Evolutionary conservation across 345 rosid species (phyloP).

Genomic region (Salix arbutifolia): DNA sequence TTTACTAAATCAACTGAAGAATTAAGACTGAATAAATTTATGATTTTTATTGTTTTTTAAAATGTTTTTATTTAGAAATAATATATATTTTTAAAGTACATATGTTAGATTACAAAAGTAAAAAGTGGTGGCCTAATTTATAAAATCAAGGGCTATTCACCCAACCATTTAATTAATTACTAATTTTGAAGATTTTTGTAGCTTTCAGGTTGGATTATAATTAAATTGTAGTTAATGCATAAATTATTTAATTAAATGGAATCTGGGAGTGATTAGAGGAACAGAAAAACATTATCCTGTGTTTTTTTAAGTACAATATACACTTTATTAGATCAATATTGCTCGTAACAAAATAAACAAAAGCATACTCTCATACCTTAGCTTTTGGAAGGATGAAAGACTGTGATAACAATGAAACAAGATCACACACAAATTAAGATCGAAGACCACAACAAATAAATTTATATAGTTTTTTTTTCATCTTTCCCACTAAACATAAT

Average conservation of each 20-base stretch:
- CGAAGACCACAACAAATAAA: conserved; percentile 3
- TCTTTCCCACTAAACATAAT: not conserved
- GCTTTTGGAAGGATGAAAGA: not conserved
- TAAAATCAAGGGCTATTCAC: not conserved
- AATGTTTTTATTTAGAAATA: too few relatives aligned
- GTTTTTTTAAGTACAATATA: not conserved
- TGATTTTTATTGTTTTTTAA: too few relatives aligned
- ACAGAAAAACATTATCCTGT: not conserved
- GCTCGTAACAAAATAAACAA: not conserved
- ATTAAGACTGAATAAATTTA: too few relatives aligned
- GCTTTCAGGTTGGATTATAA: not conserved
- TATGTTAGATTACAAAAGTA: too few relatives aligned
- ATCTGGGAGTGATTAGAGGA: not conserved
- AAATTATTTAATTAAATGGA: too few relatives aligned
- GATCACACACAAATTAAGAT: not conserved
- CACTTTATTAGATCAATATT: not conserved
- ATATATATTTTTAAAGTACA: too few relatives aligned
- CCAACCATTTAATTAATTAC: not conserved
- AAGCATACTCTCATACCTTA: not conserved
- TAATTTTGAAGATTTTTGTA: not conserved
- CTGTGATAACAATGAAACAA: not conserved
- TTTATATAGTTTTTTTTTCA: not conserved
- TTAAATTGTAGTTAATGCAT: not conserved
- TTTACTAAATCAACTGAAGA: too few relatives aligned
- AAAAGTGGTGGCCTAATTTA: too few relatives aligned